Evolutionary conservation across 2,329 filamentous ascomycete genomes (phyloP).

Genomic region (Kalaharituber pfeilii): DNA sequence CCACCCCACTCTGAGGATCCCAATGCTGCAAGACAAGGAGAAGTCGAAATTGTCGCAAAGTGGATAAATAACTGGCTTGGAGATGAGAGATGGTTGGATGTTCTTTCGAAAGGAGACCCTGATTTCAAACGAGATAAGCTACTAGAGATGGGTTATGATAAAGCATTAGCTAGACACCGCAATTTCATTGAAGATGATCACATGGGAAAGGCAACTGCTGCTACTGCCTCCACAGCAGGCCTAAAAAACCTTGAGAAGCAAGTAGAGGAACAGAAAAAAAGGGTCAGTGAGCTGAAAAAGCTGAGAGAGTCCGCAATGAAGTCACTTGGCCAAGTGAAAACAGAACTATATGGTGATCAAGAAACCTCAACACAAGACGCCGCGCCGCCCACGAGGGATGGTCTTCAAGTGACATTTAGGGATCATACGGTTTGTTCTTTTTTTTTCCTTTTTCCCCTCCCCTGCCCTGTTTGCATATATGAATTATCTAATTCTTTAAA

Average conservation of each 20-base stretch:
- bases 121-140: constrained; percentile 17
- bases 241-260: constrained; percentile 20
- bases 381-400: too few species aligned
- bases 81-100: constrained; percentile 20
- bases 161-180: constrained; percentile 18
- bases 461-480: too few species aligned
- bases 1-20: constrained; percentile 8
- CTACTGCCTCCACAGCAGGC: constrained; percentile 5
- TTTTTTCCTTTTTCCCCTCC: too few species aligned
- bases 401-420: not conserved
- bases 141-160: constrained; percentile 19
- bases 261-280: constrained; percentile 17
- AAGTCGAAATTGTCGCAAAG: constrained; percentile 18
- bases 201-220: constrained; percentile 4
- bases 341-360: not conserved
- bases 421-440: too few species aligned
- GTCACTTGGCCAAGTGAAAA: not conserved
- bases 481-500: too few species aligned
- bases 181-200: constrained; percentile 15
- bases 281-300: constrained; percentile 12
- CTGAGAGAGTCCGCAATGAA: constrained; percentile 8
- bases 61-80: constrained; percentile 23
- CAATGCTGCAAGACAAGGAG: constrained; percentile 5
- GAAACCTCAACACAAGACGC: not conserved
- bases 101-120: constrained; percentile 17